Conservation (phyloP, 148 eudicot genomes). For the Oxyria digyna region DNA sequence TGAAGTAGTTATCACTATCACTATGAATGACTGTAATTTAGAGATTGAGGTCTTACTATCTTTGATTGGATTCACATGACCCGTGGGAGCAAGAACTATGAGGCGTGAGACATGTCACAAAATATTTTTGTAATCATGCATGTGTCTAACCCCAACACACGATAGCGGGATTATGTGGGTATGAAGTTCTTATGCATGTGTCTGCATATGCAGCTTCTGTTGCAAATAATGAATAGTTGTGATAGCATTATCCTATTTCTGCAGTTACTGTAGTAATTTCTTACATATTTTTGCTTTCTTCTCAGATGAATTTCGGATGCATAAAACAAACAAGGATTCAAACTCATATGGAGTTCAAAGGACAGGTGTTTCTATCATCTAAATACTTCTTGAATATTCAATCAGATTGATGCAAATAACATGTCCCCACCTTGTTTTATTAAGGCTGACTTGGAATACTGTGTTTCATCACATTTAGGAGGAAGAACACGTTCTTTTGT, state of each 20-base stretch:
- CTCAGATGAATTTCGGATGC: conserved; percentile 58
- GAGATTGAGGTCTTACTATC: neutral
- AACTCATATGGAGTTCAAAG: conserved; percentile 37
- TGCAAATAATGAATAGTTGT: neutral
- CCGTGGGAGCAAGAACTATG: neutral
- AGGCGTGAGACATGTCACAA: neutral
- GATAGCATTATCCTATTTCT: neutral
- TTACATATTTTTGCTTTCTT: conserved; percentile 6
- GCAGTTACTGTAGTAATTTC: neutral
- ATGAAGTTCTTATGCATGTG: neutral
- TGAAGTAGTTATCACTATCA: neutral
- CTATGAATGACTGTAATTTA: neutral
- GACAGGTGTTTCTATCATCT: conserved; percentile 29
- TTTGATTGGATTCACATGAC: neutral
- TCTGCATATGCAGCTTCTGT: neutral
- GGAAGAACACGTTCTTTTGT: conserved; percentile 63
- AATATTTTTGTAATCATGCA: neutral
- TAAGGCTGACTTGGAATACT: conserved; percentile 6
- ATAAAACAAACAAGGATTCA: conserved; percentile 35
- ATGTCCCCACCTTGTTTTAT: neutral
- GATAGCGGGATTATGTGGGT: too few relatives aligned
- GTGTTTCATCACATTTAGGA: conserved; percentile 28
- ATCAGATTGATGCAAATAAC: neutral
- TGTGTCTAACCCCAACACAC: too few relatives aligned
- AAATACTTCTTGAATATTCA: neutral